phyloP scores from a whole-genome alignment of 2,329 filamentous ascomycete species.

The Aureobasidium lini region DNA sequence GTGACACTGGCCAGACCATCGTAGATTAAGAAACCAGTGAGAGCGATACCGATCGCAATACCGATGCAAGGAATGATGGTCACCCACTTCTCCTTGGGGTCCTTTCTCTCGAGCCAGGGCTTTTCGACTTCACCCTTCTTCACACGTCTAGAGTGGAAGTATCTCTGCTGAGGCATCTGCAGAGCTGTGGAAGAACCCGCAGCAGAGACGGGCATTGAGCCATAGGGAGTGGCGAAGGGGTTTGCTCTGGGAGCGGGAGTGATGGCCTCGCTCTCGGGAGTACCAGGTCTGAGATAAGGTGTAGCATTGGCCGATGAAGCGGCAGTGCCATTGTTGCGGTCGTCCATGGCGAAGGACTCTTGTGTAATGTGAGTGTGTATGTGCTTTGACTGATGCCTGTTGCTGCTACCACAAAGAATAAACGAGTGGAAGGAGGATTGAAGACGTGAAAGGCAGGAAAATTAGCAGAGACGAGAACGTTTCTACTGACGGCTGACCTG shows the following conservation, averaged over 20 bases:
- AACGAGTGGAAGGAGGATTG: slow-evolving; percentile 1
- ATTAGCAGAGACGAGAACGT: slow-evolving; percentile 1
- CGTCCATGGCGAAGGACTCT: slow-evolving; percentile 20
- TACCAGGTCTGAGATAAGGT: slow-evolving; percentile 28
- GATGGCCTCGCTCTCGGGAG: slow-evolving; percentile 32
- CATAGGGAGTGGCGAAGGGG: slow-evolving; percentile 35
- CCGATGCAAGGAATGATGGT: slow-evolving; percentile 71
- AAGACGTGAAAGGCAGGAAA: not conserved
- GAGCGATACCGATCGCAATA: slow-evolving; percentile 57
- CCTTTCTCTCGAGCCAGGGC: slow-evolving; percentile 66
- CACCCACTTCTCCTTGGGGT: slow-evolving; percentile 79
- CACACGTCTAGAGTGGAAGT: slow-evolving; percentile 68
- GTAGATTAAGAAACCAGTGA: slow-evolving; percentile 67
- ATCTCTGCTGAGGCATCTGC: slow-evolving; percentile 33
- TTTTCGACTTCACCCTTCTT: slow-evolving; percentile 66
- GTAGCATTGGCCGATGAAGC: slow-evolving; percentile 28
- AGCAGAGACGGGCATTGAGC: slow-evolving; percentile 37
- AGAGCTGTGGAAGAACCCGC: slow-evolving; percentile 36
- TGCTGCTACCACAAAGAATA: not conserved
- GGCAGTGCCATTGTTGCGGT: slow-evolving; percentile 22
- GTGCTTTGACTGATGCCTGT: not conserved
- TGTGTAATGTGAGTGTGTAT: not conserved
- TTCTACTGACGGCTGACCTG: slow-evolving; percentile 4
- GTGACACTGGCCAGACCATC: slow-evolving; percentile 66
- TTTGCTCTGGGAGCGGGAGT: slow-evolving; percentile 20